phyloP scores from a whole-genome alignment of 2,329 filamentous ascomycete species.

The Cladophialophora exuberans region DNA sequence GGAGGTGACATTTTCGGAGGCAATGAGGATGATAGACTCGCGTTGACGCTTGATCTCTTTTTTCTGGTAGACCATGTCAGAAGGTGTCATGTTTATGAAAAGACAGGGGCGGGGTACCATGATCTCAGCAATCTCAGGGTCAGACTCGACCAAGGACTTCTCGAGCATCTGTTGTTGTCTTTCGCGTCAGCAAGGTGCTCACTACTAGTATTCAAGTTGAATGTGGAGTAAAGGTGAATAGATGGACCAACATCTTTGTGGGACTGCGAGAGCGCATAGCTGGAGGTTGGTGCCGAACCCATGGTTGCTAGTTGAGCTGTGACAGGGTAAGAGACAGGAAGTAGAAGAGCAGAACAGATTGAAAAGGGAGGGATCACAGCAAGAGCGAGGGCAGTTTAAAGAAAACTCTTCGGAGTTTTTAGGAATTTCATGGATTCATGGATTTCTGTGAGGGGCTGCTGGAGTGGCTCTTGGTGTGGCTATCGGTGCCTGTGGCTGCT shows the following conservation, averaged over 20 bases:
- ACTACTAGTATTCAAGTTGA: too few species aligned
- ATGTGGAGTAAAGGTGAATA: neutral
- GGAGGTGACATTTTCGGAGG: constrained; percentile 94
- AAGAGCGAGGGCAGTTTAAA: too few species aligned
- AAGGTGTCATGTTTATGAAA: neutral
- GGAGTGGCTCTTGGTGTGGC: too few species aligned
- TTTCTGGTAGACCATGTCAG: constrained; percentile 13
- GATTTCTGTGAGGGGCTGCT: too few species aligned
- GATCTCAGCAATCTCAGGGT: constrained; percentile 93
- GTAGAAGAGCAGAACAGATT: neutral
- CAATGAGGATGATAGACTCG: constrained; percentile 97
- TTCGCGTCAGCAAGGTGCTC: constrained; percentile 11
- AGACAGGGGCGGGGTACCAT: constrained; percentile 67
- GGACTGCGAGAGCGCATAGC: constrained; percentile 67
- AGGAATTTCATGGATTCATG: too few species aligned
- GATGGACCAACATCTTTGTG: constrained; percentile 65
- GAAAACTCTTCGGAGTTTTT: too few species aligned
- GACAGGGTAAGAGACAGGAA: neutral
- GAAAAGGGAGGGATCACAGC: too few species aligned
- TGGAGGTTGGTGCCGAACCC: constrained; percentile 43
- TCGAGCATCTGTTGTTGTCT: constrained; percentile 76
- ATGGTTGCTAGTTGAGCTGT: constrained; percentile 15
- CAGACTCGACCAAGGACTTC: constrained; percentile 86
- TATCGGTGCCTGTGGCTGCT: too few species aligned
- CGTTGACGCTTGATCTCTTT: constrained; percentile 96